phyloP scores from a whole-genome alignment of 2,329 filamentous ascomycete species.

The Fusarium domesticum region DNA sequence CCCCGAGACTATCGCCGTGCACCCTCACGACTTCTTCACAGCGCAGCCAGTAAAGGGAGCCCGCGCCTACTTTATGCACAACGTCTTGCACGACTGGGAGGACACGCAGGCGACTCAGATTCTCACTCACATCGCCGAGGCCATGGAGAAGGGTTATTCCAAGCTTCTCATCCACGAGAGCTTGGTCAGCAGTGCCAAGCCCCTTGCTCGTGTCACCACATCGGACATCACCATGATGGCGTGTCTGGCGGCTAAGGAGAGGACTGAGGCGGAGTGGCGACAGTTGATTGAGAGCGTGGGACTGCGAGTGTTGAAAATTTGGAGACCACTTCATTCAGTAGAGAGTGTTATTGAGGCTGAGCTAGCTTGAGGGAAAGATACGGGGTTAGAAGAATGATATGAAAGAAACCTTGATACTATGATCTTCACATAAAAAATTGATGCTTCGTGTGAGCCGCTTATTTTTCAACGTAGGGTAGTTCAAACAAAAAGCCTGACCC shows the following conservation, averaged over 20 bases:
- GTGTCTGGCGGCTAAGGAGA: conserved; percentile 31
- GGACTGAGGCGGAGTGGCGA: conserved; percentile 33
- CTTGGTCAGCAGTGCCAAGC: conserved; percentile 30
- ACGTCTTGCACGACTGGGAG: conserved; percentile 51
- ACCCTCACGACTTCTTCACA: conserved; percentile 36
- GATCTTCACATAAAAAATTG: too few relatives aligned
- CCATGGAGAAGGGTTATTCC: conserved; percentile 35
- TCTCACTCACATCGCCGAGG: conserved; percentile 18
- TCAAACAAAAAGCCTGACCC: too few relatives aligned
- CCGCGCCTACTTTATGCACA: conserved; percentile 44
- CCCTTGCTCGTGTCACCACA: conserved; percentile 30
- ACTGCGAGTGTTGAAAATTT: conserved; percentile 32
- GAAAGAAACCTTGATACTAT: too few relatives aligned
- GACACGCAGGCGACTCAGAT: conserved; percentile 39
- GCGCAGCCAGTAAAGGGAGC: conserved; percentile 41
- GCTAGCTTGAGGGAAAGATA: neutral
- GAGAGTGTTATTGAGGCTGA: conserved; percentile 32
- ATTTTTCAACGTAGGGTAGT: too few relatives aligned
- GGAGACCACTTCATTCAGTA: conserved; percentile 25
- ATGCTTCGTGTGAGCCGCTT: too few relatives aligned
- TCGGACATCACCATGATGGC: conserved; percentile 38
- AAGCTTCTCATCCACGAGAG: conserved; percentile 38
- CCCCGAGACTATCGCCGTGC: conserved; percentile 26
- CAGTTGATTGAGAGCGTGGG: conserved; percentile 26
- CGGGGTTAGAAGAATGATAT: too few relatives aligned